These are phyloP conservation scores for Yamadazyma kitorensis DNA, from an alignment of 805 yeast species.

Conservation along the genomic window DNA sequence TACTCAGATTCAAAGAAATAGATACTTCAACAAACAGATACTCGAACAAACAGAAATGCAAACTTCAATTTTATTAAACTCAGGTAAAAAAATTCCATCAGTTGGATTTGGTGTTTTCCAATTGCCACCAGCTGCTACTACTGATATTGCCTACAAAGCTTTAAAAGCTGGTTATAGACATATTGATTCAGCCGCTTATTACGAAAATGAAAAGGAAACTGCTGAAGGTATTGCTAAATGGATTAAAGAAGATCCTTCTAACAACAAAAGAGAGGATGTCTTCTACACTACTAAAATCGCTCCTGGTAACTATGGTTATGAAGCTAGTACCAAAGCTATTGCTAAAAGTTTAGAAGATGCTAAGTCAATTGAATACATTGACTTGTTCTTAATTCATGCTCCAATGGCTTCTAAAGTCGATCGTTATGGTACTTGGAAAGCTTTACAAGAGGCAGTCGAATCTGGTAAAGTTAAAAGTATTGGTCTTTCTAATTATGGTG, in stretches of 20 bases:
- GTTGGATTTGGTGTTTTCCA: slow-evolving; percentile 11
- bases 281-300: slow-evolving; percentile 38
- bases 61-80: slow-evolving; percentile 1
- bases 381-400: slow-evolving; percentile 50
- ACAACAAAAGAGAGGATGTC: slow-evolving; percentile 20
- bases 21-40: too few species aligned
- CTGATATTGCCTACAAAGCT: slow-evolving; percentile 34
- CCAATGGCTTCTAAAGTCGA: slow-evolving; percentile 33
- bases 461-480: slow-evolving; percentile 45
- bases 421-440: slow-evolving; percentile 62
- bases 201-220: slow-evolving; percentile 61
- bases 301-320: slow-evolving; percentile 33
- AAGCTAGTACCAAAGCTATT: slow-evolving; percentile 28
- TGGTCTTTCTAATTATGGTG: slow-evolving; percentile 35
- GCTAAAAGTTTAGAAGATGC: slow-evolving; percentile 29
- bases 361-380: slow-evolving; percentile 36
- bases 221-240: slow-evolving; percentile 56
- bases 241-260: slow-evolving; percentile 20
- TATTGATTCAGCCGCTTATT: slow-evolving; percentile 68
- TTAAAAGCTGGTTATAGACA: slow-evolving; percentile 68
- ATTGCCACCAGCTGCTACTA: slow-evolving; percentile 4
- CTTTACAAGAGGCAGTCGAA: slow-evolving; percentile 70
- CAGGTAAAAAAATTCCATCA: slow-evolving; percentile 8
- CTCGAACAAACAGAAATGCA: background rate
- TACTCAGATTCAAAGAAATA: too few species aligned